Percentiles rank a stretch among this genome's conserved stretches.
These are phyloP conservation scores for Aspergillus tanneri DNA, from an alignment of 2,329 filamentous ascomycete species.

Conservation along the genomic window DNA sequence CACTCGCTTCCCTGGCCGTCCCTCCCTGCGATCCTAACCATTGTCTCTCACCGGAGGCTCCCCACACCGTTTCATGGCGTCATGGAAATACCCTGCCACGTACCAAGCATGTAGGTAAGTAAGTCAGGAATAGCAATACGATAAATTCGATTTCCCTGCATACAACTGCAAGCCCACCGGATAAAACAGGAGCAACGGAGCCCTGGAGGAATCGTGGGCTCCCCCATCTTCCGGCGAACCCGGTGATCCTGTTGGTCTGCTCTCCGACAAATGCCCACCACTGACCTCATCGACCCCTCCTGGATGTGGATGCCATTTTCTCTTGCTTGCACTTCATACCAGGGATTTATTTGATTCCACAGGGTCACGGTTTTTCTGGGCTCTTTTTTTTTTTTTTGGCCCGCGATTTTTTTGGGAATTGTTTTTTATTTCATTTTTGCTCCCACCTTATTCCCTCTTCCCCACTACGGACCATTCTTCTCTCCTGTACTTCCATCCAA, in stretches of 20 bases:
- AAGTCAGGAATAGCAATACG: too few relatives aligned
- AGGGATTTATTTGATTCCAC: background rate
- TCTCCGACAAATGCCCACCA: slow-evolving; percentile 12
- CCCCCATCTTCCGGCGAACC: slow-evolving; percentile 16
- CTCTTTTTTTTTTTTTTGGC: slow-evolving; percentile 3
- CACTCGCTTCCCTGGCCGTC: slow-evolving; percentile 5
- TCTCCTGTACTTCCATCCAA: slow-evolving; percentile 1
- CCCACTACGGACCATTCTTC: too few relatives aligned
- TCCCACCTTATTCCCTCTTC: too few relatives aligned
- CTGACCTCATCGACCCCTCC: slow-evolving; percentile 36
- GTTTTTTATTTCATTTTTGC: too few relatives aligned
- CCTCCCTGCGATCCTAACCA: slow-evolving; percentile 19
- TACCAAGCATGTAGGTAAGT: too few relatives aligned
- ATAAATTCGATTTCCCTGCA: too few relatives aligned
- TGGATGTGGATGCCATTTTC: slow-evolving; percentile 1
- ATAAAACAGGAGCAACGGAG: slow-evolving; percentile 1
- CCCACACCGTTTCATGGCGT: slow-evolving; percentile 27
- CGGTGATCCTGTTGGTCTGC: slow-evolving; percentile 23
- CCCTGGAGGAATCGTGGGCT: background rate
- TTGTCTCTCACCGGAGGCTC: slow-evolving; percentile 23
- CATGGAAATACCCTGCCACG: slow-evolving; percentile 17
- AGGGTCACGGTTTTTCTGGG: background rate
- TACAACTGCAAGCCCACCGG: too few relatives aligned
- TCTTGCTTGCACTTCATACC: slow-evolving; percentile 3
- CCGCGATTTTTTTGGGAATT: background rate